phyloP scores from a whole-genome alignment of 75 land plant genomes.

The Pinus tabuliformis region DNA sequence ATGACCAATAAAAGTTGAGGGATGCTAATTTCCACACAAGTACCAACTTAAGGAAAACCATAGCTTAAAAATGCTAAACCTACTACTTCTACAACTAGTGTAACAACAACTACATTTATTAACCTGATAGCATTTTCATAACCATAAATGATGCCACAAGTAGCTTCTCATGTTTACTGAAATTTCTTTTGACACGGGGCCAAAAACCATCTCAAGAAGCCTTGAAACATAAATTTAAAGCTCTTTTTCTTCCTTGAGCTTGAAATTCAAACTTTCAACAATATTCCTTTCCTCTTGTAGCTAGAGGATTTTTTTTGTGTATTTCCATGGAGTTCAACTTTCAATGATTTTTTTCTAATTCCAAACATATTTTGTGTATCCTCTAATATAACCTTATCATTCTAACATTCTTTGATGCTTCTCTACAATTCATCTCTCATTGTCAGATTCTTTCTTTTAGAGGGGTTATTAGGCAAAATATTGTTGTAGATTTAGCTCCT shows the following conservation, averaged over 20 bases:
- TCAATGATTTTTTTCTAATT: not conserved
- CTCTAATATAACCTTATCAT: not conserved
- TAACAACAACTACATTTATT: slow-evolving; percentile 90
- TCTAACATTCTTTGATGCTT: not conserved
- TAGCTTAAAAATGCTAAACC: slow-evolving; percentile 93
- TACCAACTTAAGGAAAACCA: slow-evolving; percentile 91
- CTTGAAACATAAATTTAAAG: not conserved
- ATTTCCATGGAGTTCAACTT: not conserved
- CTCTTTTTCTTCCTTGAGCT: not conserved
- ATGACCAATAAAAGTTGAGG: slow-evolving; percentile 69
- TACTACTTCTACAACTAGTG: slow-evolving; percentile 92
- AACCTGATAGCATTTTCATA: slow-evolving; percentile 31
- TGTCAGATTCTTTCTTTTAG: not conserved
- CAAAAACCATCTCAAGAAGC: slow-evolving; percentile 1
- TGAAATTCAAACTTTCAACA: not conserved
- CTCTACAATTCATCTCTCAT: not conserved
- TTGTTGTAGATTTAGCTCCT: not conserved
- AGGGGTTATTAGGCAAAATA: not conserved
- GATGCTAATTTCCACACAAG: slow-evolving; percentile 81
- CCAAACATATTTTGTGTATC: not conserved
- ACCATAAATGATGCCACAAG: too few species aligned
- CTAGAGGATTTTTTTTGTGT: not conserved
- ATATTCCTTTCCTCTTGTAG: not conserved
- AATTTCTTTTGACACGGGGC: not conserved
- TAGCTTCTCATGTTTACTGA: not conserved